phyloP scores from a whole-genome alignment of 768 basidiomycete genomes.

The Psilocybe tampanensis region DNA sequence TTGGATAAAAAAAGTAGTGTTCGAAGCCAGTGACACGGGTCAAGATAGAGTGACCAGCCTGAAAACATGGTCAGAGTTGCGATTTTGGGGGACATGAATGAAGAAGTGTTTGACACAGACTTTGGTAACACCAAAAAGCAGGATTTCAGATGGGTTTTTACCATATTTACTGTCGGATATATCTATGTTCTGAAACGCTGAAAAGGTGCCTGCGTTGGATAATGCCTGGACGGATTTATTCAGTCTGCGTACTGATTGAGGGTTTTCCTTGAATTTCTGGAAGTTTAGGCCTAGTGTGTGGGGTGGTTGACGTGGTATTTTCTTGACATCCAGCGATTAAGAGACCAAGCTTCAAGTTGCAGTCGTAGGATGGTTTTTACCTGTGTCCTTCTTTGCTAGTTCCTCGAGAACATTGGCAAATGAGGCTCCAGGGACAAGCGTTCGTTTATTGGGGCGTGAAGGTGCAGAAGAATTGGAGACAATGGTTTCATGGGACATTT shows the following conservation, averaged over 20 bases:
- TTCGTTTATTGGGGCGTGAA: background rate
- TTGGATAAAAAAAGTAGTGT: constrained; percentile 90
- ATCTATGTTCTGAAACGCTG: constrained; percentile 34
- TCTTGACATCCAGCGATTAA: background rate
- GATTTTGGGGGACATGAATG: background rate
- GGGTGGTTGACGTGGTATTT: background rate
- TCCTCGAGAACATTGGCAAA: constrained; percentile 18
- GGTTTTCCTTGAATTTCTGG: constrained; percentile 4
- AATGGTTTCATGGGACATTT: background rate
- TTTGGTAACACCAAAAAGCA: constrained; percentile 30
- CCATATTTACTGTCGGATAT: constrained; percentile 17
- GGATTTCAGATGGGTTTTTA: constrained; percentile 18
- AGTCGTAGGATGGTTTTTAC: background rate
- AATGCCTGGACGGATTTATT: background rate
- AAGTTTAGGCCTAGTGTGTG: background rate
- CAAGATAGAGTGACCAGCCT: constrained; percentile 88
- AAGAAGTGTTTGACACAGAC: constrained; percentile 8
- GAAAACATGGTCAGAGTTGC: background rate
- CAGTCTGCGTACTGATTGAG: constrained; percentile 16
- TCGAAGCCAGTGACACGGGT: constrained; percentile 76
- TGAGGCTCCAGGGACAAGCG: constrained; percentile 14
- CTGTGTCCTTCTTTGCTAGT: constrained; percentile 10
- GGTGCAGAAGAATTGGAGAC: background rate
- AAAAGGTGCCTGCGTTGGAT: background rate
- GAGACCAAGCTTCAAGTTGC: background rate